phyloP scores from a whole-genome alignment of 768 basidiomycete genomes.

The Leccinum subtestaceum region DNA sequence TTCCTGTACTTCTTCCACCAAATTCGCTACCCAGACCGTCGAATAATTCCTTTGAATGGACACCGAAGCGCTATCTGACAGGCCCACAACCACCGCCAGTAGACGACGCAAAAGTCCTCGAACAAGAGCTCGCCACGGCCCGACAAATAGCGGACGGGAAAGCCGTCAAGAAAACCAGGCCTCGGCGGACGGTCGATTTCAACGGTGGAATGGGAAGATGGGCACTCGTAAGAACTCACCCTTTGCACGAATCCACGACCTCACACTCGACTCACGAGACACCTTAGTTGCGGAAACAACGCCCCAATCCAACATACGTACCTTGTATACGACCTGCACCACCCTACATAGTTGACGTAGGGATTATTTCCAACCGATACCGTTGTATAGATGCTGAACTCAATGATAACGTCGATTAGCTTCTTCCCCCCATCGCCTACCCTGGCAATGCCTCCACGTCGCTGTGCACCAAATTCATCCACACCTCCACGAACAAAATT shows the following conservation, averaged over 20 bases:
- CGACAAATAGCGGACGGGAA: constrained; percentile 76
- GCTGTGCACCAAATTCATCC: constrained; percentile 94
- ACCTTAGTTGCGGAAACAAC: constrained; percentile 65
- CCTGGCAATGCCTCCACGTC: constrained; percentile 89
- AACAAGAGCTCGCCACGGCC: constrained; percentile 76
- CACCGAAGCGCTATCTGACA: constrained; percentile 64
- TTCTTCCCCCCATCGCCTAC: constrained; percentile 93
- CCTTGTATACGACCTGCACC: constrained; percentile 81
- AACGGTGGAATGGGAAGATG: constrained; percentile 86
- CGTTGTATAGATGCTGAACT: constrained; percentile 22
- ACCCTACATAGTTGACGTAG: constrained; percentile 86
- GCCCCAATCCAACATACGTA: constrained; percentile 74
- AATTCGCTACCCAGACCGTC: constrained; percentile 37
- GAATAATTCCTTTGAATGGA: constrained; percentile 64
- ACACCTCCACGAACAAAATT: constrained; percentile 98
- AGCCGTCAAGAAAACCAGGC: constrained; percentile 85
- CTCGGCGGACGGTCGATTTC: constrained; percentile 93
- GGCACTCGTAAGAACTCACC: constrained; percentile 60
- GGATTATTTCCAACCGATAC: constrained; percentile 26
- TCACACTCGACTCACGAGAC: not conserved
- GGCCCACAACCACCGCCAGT: constrained; percentile 72
- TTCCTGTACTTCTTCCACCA: constrained; percentile 58
- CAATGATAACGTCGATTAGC: constrained; percentile 44
- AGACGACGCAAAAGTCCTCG: constrained; percentile 72
- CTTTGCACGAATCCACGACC: not conserved